Evolutionary conservation across 2,329 filamentous ascomycete genomes (phyloP), one percentile per base, ranked within the genome.

Genomic region (Monilinia polystroma): DNA sequence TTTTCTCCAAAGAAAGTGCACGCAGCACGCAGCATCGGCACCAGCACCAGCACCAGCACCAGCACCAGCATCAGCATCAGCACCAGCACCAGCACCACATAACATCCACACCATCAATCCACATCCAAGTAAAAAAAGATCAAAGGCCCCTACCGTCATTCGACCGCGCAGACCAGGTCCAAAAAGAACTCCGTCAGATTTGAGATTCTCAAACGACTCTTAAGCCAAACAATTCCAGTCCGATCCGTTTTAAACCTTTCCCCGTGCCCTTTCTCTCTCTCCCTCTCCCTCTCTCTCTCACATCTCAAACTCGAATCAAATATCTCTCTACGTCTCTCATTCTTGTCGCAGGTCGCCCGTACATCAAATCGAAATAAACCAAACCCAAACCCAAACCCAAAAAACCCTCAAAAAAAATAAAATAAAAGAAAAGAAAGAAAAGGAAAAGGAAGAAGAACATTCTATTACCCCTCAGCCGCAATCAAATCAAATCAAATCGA

Each of bases 271-370:
- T 45, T 64, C 52, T 43, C 45, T 54, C 23, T 23, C 23, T 23
- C 23, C 23, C 23, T 23, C 23, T 23, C 23, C 1, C 23, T 23
- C 23, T 23, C 23, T 23, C 23, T 23, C 23, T 23, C 23, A 23
- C 29, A 41, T 52, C 51, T 63, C 65, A 64, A 63, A 66, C 64
- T 63, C 57, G 58, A 49, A 59, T 38, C 23, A 38, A 59, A 45
- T 38, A 49, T n/a, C 3, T 12, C 35, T 54, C 49, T 43, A 63
- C 59, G 35, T 63, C 58, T 64, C 59, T 64, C 66, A n/a, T 58
- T 67, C 59, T 67, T 57, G 66, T 67, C 66, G 66, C 66, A 67
- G 66, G 66, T 67, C 60, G 60, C 32, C 55, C 23, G 47, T 63
- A 62, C 54, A 41, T 51, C 45, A n/a, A 35, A 23, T 23, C 47